phyloP scores from a whole-genome alignment of 148 eudicot species.

The Rhododendron simsii region DNA sequence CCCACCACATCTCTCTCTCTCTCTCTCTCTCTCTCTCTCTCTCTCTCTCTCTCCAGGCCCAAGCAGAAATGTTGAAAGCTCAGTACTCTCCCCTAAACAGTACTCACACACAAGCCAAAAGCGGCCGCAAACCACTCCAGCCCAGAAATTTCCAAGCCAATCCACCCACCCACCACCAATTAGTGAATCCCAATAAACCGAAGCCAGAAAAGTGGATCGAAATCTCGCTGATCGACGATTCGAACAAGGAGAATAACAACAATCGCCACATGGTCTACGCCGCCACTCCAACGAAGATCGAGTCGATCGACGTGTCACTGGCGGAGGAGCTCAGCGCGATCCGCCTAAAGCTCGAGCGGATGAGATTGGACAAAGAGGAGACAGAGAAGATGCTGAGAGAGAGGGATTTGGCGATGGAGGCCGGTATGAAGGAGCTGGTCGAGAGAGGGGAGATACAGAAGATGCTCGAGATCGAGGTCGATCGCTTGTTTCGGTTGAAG shows the following conservation, averaged over 20 bases:
- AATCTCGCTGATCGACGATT: constrained; percentile 2
- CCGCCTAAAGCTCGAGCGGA: constrained; percentile 47
- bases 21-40: constrained; percentile 1
- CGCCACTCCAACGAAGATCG: constrained; percentile 11
- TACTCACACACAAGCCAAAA: constrained; percentile 12
- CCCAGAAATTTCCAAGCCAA: constrained; percentile 25
- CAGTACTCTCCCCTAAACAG: constrained; percentile 7
- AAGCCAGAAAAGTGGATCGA: neutral
- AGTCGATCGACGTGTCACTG: constrained; percentile 47
- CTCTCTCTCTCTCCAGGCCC: too few species aligned
- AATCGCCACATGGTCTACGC: neutral
- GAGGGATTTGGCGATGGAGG: constrained; percentile 39
- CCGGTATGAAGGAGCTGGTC: constrained; percentile 41
- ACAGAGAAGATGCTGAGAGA: constrained; percentile 55
- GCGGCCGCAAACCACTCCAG: constrained; percentile 42
- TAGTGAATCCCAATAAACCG: neutral
- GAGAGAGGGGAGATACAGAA: constrained; percentile 65
- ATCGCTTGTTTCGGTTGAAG: constrained; percentile 66
- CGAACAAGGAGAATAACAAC: constrained; percentile 47
- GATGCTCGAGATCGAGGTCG: constrained; percentile 69
- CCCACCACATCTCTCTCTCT: neutral
- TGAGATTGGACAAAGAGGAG: constrained; percentile 58
- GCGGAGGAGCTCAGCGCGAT: constrained; percentile 79
- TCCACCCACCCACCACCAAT: constrained; percentile 9
- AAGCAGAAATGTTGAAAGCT: constrained; percentile 28